Evolutionary conservation across 805 yeast species (phyloP), one percentile per base, ranked within the genome.

Genomic region (Saturnispora zaruensis): DNA sequence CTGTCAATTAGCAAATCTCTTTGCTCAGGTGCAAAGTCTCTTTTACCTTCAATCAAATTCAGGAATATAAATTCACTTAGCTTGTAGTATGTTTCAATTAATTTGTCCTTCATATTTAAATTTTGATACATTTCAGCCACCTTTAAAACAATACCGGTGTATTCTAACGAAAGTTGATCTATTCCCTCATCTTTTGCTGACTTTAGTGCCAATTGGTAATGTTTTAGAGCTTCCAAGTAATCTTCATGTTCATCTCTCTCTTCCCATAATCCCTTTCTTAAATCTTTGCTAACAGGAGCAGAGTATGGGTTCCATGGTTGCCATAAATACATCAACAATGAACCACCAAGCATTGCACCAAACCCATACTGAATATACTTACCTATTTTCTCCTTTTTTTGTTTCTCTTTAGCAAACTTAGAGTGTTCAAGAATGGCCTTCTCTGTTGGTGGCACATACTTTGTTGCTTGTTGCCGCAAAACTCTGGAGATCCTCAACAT

Each of bases 141-240:
- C 59, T 90, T 87, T 63, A 91, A 71, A 60, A 90, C 95, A 48
- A 91, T 78, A 0, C 97, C 96, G 0, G 97, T 90, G 64, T 86
- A 90, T 59, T 86, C 91, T 59, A 87, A 93, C 50, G 79, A 72
- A 30, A 84, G 57, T 9, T 75, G 75, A 53, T 78, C 76, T 67
- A 87, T 63, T 0, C 72, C 72, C 0, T 72, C 73, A 25, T 73
- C 68, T 34, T 80, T 75, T 37, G 88, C 82, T 53, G 77, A 74
- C 26, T 78, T 72, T 25, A 89, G 67, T 0, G 96, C 96, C 55
- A 83, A 82, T 41, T 87, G 74, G 65, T 90, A 91, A 57, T 75
- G 72, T 51, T 76, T 75, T 52, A 88, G 69, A 0, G 97, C 96
- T 53, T 78, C 69, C 48, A 75, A 71, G 65, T 77, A 84, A 61